Base-by-base conservation (phyloP, 2,329 filamentous ascomycete genomes). In the Aureobasidium sp. region DNA sequence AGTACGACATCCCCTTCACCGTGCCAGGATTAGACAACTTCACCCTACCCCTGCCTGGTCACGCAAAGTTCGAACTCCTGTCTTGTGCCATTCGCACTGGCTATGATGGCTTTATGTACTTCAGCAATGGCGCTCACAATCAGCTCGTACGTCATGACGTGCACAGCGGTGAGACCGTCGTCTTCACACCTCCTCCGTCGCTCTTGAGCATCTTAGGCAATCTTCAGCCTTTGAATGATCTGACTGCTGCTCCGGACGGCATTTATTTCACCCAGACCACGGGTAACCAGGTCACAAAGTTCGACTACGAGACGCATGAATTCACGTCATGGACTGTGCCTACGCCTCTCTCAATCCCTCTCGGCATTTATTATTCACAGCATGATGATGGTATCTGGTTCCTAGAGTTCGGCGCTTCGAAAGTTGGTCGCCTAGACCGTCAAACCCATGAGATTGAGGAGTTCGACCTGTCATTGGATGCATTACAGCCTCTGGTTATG, bases 221-320 rank as follows among this genome's bases (percentile, higher is more conserved):
- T 43, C 52, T 69, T 5, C 63, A 67, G 43, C 62, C 63, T 0
- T 67, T 69, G 56, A 69, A 69, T 43, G 66, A 69, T 26, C 17
- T 69, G 17, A 68, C 65, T 50, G 52, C 64, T 6, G 65, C 64
- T 27, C 15, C 62, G 4, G 60, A 66, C 41, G 67, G 65, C 17
- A 65, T 69, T 20, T 69, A 64, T 37, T 52, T 67, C 17, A 68
- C 66, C 1, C 65, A 67, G 27, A 69, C 66, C 1, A 66, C 65
- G 4, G 66, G 64, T 15, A 68, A 69, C 36, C 62, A 63, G 8
- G 64, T 68, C 46, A 53, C 61, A 3, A 66, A 59, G 46, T 68
- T 66, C 59, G 55, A 59, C 36, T 69, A 65, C 57, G 41, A 47
- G 10, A 63, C 44, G 20, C 62, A 68, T 27, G 56, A 46, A 8